Conservation (phyloP, 768 basidiomycete genomes). For the Kwoniella sp. region DNA sequence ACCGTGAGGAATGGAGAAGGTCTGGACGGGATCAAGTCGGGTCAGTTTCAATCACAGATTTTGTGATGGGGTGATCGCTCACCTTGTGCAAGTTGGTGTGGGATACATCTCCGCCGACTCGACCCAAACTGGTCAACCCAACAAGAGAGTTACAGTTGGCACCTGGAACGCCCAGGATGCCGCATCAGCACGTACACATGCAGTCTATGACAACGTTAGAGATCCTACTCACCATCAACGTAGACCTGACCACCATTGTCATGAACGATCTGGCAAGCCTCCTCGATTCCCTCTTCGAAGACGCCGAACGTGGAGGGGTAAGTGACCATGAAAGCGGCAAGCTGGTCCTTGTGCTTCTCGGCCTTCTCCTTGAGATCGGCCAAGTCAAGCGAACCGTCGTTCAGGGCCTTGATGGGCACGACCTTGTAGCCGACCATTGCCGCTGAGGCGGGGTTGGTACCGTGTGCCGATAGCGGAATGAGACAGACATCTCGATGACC, state of each 20-base stretch:
- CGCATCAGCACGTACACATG: neutral
- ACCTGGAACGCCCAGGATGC: conserved; percentile 58
- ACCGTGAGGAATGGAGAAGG: conserved; percentile 97
- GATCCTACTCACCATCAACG: conserved; percentile 74
- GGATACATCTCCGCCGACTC: conserved; percentile 96
- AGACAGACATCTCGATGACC: conserved; percentile 84
- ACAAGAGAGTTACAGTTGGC: conserved; percentile 95
- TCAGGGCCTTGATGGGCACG: conserved; percentile 85
- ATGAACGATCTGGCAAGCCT: conserved; percentile 93
- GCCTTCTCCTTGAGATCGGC: conserved; percentile 79
- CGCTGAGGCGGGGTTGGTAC: conserved; percentile 97
- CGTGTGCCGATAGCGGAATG: conserved; percentile 94
- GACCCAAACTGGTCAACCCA: conserved; percentile 80
- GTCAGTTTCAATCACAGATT: neutral
- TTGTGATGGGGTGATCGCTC: neutral
- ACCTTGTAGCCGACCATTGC: conserved; percentile 97
- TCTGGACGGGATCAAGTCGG: conserved; percentile 56
- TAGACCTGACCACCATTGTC: conserved; percentile 96
- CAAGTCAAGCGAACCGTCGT: conserved; percentile 86
- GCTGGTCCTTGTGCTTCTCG: conserved; percentile 81
- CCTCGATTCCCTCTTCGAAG: conserved; percentile 81
- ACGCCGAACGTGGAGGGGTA: conserved; percentile 98
- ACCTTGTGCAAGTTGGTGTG: conserved; percentile 91
- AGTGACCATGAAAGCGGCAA: conserved; percentile 98
- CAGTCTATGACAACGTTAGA: neutral